Base-by-base conservation (phyloP, 345 rosid species). In the Eucalyptus virginea region DNA sequence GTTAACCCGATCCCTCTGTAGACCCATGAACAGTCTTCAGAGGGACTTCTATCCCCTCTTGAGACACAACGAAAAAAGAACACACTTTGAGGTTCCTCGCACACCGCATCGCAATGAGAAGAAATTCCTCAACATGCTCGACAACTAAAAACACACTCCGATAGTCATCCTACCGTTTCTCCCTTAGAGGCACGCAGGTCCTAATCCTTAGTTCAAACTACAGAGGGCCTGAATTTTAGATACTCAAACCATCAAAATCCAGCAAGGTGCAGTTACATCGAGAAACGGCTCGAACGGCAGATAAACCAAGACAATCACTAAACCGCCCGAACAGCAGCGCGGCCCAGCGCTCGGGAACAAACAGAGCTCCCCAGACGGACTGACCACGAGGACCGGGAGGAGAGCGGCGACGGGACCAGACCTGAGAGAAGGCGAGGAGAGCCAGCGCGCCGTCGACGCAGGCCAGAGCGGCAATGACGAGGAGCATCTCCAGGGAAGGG, bases 391-490 rank as follows among this genome's bases (percentile, higher is more conserved):
- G 81, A 34, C 81, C 23, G 40, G 14, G 81, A 69, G 81, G 44
- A 21, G 42, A 24, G 26, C 24, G 19, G 19, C 81, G 26, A 77
- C 26, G 17, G 28, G 45, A 37, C 83, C 16, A 69, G 28, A 77
- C 95, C 93, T 92, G 95, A 90, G 77, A 91, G 88, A 92, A 91
- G 62, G 95, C 92, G 89, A 92, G 54, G 65, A 91, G 58, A 13
- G 92, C 92, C 37, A 93, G 92, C 86, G 89, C 89, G 42, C 89
- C 93, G 37, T 92, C 92, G 60, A 93, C 49, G 88, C 88, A 90
- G 87, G 91, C 86, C 87, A 93, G 86, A 89, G 88, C 91, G 48
- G 92, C 83, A 91, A 85, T 89, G 81, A 92, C 90, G 88, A 87
- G 60, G 69, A 92, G 88, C 89, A 92, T 85, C 77, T 86, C 88